Evolutionary conservation across 2,329 filamentous ascomycete species (phyloP).

Genomic region (Ascochyta clinopodiicola): DNA sequence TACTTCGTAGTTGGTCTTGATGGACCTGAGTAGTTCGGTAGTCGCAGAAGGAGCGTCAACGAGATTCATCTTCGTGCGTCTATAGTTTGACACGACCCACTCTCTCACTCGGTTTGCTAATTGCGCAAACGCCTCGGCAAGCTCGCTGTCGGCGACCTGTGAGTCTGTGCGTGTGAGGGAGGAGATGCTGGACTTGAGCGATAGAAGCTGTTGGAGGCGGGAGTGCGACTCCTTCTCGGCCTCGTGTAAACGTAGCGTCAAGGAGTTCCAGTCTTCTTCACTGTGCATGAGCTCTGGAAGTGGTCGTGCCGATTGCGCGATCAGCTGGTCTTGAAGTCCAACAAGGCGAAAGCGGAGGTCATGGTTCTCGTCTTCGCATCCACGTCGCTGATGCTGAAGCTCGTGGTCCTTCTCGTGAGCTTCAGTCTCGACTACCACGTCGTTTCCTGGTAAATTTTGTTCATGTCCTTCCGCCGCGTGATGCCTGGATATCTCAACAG

Average conservation of each 20-base stretch:
- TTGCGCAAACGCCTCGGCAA: conserved; percentile 66
- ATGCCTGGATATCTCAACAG: conserved; percentile 28
- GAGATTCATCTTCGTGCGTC: conserved; percentile 62
- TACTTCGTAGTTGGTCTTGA: conserved; percentile 25
- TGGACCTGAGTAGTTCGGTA: conserved; percentile 18
- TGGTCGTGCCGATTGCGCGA: conserved; percentile 18
- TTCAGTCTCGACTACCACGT: background rate
- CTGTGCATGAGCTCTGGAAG: conserved; percentile 13
- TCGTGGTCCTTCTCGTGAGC: background rate
- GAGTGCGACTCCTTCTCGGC: conserved; percentile 63
- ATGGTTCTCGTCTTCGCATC: conserved; percentile 27
- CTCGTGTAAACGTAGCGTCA: conserved; percentile 40
- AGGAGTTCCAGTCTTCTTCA: conserved; percentile 34
- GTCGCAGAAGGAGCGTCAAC: conserved; percentile 26
- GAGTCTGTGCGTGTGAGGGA: conserved; percentile 67
- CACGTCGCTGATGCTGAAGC: background rate
- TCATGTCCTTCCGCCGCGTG: conserved; percentile 21
- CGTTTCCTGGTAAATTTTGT: background rate
- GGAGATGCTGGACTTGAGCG: conserved; percentile 75
- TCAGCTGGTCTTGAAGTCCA: conserved; percentile 35
- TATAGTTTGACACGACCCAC: conserved; percentile 74
- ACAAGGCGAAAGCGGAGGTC: conserved; percentile 31
- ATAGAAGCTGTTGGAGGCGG: conserved; percentile 66
- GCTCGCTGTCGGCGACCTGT: conserved; percentile 69
- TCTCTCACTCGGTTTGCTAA: conserved; percentile 74